Conservation (phyloP, 805 yeast genomes). For the Candida oleophila region DNA sequence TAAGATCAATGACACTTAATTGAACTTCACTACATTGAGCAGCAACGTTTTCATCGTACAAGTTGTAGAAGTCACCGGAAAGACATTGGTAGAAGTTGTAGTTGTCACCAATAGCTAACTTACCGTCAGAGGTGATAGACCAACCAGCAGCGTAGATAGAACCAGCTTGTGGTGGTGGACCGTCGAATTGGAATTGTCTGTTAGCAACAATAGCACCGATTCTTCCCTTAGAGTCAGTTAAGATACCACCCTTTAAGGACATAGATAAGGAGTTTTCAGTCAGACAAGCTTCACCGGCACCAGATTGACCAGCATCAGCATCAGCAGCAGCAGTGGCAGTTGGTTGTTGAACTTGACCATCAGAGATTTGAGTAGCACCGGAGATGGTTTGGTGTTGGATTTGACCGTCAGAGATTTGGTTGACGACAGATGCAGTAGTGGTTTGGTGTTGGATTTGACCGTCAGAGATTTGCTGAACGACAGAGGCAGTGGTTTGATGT, state of each 20-base stretch:
- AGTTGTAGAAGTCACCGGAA: conserved; percentile 71
- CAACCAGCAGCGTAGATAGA: conserved; percentile 64
- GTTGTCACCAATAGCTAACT: conserved; percentile 57
- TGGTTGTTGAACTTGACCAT: conserved; percentile 24
- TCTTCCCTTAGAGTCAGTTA: conserved; percentile 41
- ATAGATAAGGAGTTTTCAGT: conserved; percentile 31
- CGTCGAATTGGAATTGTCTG: conserved; percentile 78
- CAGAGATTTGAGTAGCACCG: conserved; percentile 34
- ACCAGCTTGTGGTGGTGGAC: conserved; percentile 83
- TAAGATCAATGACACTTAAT: conserved; percentile 57
- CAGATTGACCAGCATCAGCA: conserved; percentile 48
- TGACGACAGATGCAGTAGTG: conserved; percentile 17
- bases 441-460: conserved; percentile 15
- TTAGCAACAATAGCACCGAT: conserved; percentile 47
- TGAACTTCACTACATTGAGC: conserved; percentile 63
- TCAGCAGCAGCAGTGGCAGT: conserved; percentile 47
- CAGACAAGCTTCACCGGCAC: conserved; percentile 39
- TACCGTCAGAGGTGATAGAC: conserved; percentile 50
- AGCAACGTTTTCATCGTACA: conserved; percentile 62
- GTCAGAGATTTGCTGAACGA: conserved; percentile 21
- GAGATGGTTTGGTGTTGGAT: conserved; percentile 21
- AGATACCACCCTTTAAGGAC: conserved; percentile 19
- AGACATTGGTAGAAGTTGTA: conserved; percentile 68
- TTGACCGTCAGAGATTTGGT: conserved; percentile 25
- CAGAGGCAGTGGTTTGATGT: conserved; percentile 33